Base-by-base conservation (phyloP, 106 monocot species). In the Gastrodia elata region DNA sequence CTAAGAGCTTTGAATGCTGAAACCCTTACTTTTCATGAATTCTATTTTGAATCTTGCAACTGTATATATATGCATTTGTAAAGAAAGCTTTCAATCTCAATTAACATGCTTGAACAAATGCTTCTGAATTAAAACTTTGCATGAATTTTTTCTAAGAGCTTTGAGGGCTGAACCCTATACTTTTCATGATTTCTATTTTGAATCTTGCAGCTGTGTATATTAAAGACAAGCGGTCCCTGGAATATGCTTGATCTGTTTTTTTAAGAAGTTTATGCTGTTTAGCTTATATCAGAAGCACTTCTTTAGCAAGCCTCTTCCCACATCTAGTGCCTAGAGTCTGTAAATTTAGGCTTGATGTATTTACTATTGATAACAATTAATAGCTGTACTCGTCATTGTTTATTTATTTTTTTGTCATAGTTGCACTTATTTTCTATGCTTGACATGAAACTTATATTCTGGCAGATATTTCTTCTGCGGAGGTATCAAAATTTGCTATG, bases 381-480 rank as follows among this genome's bases (percentile, higher is more conserved):
- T 1, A 24, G 18, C 3, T 69, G n/a, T n/a, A n/a, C n/a, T n/a
- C n/a, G n/a, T n/a, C n/a, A n/a, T n/a, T n/a, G n/a, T n/a, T n/a
- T n/a, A n/a, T n/a, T n/a, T n/a, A n/a, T 26, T 25, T 69, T 22
- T 69, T 69, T 6, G 35, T 38, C 6, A 41, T 69, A 40, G 61
- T 61, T 61, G 30, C 32, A 61, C 14, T 61, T 61, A 61, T 13
- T 61, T 32, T 61, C 61, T 61, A 61, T 61, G 69, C 24, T 8
- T 69, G 69, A 40, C 40, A 69, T 39, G 11, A 25, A 40, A 26
- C 13, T 0, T 69, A 24, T 37, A 41, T 38, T 39, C 41, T 83
- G 33, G 26, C 91, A 98, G 98, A 93, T 68, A 93, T 98, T 76
- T 87, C 91, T 74, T 78, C 91, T 73, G 87, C 75, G 57, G 93